Percentiles rank a stretch among this genome's conserved stretches.
These are phyloP conservation scores for Ceratocystis diversiconidia DNA, from an alignment of 2,329 filamentous ascomycete species.

Conservation along the genomic window DNA sequence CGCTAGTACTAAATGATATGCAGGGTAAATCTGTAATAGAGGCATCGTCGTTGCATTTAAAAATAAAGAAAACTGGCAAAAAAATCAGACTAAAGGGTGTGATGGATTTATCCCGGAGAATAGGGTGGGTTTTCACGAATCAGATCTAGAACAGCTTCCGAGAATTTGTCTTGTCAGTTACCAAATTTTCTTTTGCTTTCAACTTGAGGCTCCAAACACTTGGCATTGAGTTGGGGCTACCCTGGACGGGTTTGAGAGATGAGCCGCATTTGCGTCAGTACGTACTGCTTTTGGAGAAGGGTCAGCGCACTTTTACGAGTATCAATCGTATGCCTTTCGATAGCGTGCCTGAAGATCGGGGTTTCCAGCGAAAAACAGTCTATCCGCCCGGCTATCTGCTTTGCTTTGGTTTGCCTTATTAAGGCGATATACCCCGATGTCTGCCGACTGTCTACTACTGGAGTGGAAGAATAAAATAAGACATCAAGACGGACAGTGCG, in stretches of 20 bases:
- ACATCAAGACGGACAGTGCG: neutral
- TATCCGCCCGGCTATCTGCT: too few relatives aligned
- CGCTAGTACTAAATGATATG: neutral
- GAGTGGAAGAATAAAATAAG: neutral
- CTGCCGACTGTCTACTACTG: too few relatives aligned
- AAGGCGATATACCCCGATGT: too few relatives aligned
- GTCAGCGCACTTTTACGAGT: neutral
- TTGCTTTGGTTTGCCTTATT: too few relatives aligned
- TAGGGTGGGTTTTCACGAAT: neutral
- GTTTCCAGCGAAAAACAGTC: too few relatives aligned
- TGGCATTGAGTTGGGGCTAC: neutral
- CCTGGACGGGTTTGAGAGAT: neutral
- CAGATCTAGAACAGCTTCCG: neutral
- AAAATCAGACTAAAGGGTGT: too few relatives aligned
- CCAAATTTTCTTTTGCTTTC: neutral
- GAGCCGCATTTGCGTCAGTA: constrained; percentile 2
- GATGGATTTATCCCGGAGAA: neutral
- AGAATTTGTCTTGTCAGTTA: neutral
- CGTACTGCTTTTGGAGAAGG: neutral
- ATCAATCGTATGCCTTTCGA: too few relatives aligned
- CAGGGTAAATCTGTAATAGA: too few relatives aligned
- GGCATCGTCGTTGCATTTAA: too few relatives aligned
- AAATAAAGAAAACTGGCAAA: too few relatives aligned
- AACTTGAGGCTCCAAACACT: constrained; percentile 2
- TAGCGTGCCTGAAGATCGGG: too few relatives aligned